Percentiles rank a stretch among this genome's conserved stretches.
Conservation (phyloP, 768 basidiomycete species). For the Albatrellus ellisii region DNA sequence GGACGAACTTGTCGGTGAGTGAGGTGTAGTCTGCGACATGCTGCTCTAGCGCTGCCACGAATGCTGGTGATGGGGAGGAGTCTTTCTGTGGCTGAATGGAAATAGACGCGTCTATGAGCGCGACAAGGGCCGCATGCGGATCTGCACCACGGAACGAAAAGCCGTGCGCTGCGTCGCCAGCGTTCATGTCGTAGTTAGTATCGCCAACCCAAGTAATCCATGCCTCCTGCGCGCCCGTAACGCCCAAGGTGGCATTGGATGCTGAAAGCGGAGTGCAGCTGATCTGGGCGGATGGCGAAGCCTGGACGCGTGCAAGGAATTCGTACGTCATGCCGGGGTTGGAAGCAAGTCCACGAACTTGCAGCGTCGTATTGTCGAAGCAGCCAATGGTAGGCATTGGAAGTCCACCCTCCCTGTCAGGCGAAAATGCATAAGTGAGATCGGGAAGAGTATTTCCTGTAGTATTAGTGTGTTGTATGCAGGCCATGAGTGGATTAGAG, state of each 20-base stretch:
- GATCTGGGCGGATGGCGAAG: constrained; percentile 17
- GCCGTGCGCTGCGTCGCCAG: constrained; percentile 38
- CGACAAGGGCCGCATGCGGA: constrained; percentile 35
- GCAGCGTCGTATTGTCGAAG: constrained; percentile 38
- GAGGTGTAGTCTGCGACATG: constrained; percentile 39
- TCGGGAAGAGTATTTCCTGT: constrained; percentile 22
- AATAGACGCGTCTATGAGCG: constrained; percentile 19
- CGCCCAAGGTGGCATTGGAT: constrained; percentile 28
- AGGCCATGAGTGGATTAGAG: constrained; percentile 49
- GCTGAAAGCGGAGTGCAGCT: constrained; percentile 21
- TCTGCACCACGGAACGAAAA: constrained; percentile 56
- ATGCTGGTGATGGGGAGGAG: constrained; percentile 20
- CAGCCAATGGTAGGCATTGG: constrained; percentile 51
- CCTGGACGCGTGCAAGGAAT: constrained; percentile 36
- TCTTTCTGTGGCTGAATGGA: not conserved
- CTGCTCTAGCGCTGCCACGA: constrained; percentile 26
- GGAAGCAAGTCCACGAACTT: constrained; percentile 34
- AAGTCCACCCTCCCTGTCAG: constrained; percentile 29
- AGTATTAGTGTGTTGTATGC: constrained; percentile 41
- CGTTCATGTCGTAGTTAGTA: constrained; percentile 52
- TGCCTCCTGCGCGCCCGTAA: constrained; percentile 34
- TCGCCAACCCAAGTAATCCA: constrained; percentile 69
- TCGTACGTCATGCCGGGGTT: constrained; percentile 62
- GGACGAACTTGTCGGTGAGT: constrained; percentile 33
- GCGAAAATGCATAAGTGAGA: constrained; percentile 34